Evolutionary conservation across 2,329 filamentous ascomycete genomes (phyloP).

Genomic region (Amauroascus verrucosus): DNA sequence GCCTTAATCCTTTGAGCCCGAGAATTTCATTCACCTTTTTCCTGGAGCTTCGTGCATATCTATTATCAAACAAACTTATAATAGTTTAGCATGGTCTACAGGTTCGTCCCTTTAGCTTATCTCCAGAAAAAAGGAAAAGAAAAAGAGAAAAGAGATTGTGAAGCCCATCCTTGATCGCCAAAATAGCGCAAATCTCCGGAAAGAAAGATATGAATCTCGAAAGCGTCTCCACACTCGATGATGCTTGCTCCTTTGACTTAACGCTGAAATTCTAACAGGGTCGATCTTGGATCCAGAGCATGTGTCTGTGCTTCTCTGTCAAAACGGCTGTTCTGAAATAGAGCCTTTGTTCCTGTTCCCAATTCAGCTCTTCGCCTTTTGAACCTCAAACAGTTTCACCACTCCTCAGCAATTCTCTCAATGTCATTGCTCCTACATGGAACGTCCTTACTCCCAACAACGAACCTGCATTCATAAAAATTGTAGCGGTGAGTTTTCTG

Average conservation of each 20-base stretch:
- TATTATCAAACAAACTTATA: too few relatives aligned
- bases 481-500: not conserved
- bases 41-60: too few relatives aligned
- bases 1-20: too few relatives aligned
- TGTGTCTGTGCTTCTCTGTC: not conserved
- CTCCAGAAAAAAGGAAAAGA: too few relatives aligned
- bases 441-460: not conserved
- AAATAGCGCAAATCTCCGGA: conserved; percentile 5
- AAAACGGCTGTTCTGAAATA: not conserved
- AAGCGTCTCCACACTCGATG: not conserved
- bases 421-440: too few relatives aligned
- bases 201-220: too few relatives aligned
- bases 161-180: not conserved
- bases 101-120: too few relatives aligned
- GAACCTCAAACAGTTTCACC: not conserved
- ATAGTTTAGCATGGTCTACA: too few relatives aligned
- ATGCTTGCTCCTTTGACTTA: not conserved
- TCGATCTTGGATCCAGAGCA: too few relatives aligned
- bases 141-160: too few relatives aligned
- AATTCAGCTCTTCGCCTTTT: not conserved
- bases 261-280: not conserved
- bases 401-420: not conserved
- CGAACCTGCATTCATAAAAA: not conserved
- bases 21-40: too few relatives aligned
- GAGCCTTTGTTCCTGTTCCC: not conserved